phyloP scores from a whole-genome alignment of 2,329 filamentous ascomycete species.

The Sordariomycetes sp. region DNA sequence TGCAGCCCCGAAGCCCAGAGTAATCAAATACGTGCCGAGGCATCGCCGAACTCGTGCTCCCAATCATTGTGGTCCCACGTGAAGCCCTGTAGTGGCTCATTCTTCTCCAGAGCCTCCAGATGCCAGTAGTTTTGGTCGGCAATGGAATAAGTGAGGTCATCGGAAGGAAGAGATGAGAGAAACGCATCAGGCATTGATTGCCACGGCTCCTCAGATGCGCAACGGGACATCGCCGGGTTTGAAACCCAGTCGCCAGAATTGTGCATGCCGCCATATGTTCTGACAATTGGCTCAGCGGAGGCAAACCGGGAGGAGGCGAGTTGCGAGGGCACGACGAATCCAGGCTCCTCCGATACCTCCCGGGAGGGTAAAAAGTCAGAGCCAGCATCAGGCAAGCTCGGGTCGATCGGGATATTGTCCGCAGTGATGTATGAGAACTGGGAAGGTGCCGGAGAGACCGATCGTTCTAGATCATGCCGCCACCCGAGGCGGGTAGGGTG shows the following conservation, averaged over 20 bases:
- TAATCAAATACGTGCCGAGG: too few relatives aligned
- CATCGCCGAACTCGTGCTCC: neutral
- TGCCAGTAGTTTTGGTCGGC: constrained; percentile 1
- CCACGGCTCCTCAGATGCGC: neutral
- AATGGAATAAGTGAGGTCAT: neutral
- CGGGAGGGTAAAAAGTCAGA: neutral
- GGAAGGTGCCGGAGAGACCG: neutral
- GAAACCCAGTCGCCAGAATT: too few relatives aligned
- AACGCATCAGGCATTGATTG: neutral
- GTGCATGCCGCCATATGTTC: too few relatives aligned
- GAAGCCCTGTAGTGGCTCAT: neutral
- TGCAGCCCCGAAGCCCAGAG: too few relatives aligned
- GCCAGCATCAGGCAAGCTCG: neutral
- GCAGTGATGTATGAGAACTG: neutral
- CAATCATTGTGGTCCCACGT: constrained; percentile 1
- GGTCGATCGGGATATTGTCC: constrained; percentile 1
- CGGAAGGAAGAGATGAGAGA: constrained; percentile 1
- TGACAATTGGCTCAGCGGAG: neutral
- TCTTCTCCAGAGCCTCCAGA: neutral
- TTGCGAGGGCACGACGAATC: constrained; percentile 1
- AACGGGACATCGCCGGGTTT: too few relatives aligned
- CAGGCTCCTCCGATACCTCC: constrained; percentile 1
- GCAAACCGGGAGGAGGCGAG: neutral
- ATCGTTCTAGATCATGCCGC: neutral
- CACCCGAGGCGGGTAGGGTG: too few relatives aligned